Conservation (phyloP, 805 yeast species). For the Tetrapisispora taiwanensis region DNA sequence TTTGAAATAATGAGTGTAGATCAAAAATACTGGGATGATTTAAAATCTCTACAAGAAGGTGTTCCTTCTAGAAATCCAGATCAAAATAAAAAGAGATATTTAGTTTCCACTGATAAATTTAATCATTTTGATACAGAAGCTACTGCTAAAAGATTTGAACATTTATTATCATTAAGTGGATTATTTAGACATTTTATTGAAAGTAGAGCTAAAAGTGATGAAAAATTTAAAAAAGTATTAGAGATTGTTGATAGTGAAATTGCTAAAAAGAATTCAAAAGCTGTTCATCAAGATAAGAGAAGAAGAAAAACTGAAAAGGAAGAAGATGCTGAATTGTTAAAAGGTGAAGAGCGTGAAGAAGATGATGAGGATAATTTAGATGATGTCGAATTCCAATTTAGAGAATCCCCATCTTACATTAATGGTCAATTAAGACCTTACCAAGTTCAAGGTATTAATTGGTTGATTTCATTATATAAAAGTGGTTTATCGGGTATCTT, state of each 20-base stretch:
- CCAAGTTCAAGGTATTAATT: constrained; percentile 72
- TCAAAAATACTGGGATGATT: constrained; percentile 8
- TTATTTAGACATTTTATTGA: constrained; percentile 61
- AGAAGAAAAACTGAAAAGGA: constrained; percentile 67
- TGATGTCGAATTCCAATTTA: constrained; percentile 37
- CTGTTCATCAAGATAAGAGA: constrained; percentile 32
- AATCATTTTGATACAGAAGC: constrained; percentile 42
- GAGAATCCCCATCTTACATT: constrained; percentile 73
- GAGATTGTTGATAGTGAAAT: constrained; percentile 27
- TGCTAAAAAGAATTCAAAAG: constrained; percentile 7
- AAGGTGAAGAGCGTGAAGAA: constrained; percentile 27
- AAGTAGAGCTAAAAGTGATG: constrained; percentile 53
- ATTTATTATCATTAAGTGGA: constrained; percentile 54
- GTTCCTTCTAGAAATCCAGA: constrained; percentile 12
- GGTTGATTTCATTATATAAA: constrained; percentile 61
- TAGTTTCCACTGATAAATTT: constrained; percentile 16
- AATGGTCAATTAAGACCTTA: constrained; percentile 59
- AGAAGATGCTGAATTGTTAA: constrained; percentile 66
- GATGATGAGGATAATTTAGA: constrained; percentile 12
- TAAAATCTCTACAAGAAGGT: constrained; percentile 7
- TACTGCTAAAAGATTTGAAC: constrained; percentile 57
- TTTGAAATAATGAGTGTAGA: constrained; percentile 8
- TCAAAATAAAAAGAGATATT: constrained; percentile 18
- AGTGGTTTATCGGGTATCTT: constrained; percentile 64
- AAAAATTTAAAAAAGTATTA: constrained; percentile 43